These are phyloP conservation scores for Lentinula boryana DNA, from an alignment of 768 basidiomycete species.

Conservation along the genomic window DNA sequence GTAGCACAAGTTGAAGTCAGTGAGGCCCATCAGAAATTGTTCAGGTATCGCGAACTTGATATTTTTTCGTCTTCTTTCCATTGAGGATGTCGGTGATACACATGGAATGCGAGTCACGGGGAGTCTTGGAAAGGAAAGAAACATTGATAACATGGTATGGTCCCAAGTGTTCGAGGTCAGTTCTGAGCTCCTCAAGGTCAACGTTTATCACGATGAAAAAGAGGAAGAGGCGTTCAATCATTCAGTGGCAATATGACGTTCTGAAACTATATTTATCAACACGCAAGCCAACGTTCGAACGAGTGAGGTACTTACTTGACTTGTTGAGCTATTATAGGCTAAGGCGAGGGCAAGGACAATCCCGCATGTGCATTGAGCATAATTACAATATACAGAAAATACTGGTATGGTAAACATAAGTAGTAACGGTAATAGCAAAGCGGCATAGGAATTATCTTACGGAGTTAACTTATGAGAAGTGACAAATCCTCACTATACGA, in stretches of 20 bases:
- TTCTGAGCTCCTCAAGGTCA: neutral
- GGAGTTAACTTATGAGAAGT: too few species aligned
- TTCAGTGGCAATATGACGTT: neutral
- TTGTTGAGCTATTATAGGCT: too few species aligned
- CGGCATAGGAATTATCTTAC: too few species aligned
- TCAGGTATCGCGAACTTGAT: neutral
- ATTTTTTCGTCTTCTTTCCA: neutral
- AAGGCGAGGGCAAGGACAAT: neutral
- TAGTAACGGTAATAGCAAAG: too few species aligned
- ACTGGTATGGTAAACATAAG: too few species aligned
- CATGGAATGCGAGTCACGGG: neutral
- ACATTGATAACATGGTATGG: too few species aligned
- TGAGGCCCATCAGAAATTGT: neutral
- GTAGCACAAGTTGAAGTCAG: neutral
- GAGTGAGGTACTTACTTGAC: neutral
- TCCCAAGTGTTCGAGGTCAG: too few species aligned
- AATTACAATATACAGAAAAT: neutral
- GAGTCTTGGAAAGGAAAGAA: neutral
- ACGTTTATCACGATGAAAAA: neutral
- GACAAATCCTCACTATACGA: neutral
- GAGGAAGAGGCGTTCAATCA: neutral
- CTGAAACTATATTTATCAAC: neutral
- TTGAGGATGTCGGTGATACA: neutral
- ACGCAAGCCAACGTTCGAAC: neutral
- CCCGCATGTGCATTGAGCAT: neutral